Base-by-base conservation (phyloP, 2,329 filamentous ascomycete genomes). In the Aspergillus sojae region DNA sequence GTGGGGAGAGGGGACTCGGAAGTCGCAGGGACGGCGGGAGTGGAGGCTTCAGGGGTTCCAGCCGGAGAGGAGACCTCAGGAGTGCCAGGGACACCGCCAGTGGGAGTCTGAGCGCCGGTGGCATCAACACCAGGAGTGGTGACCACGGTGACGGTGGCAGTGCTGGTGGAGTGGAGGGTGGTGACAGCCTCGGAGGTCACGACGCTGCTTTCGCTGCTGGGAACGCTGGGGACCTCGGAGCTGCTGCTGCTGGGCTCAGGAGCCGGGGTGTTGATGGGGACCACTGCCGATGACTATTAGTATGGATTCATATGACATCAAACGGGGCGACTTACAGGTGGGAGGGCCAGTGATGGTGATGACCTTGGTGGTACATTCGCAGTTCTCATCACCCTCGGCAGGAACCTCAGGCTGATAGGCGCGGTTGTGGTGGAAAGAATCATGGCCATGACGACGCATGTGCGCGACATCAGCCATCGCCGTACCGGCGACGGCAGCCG, bases 361-460 rank as follows among this genome's bases (percentile, higher is more conserved):
- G 80, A 88, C 90, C 82, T 90, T 87, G 77, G 91, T 93, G 68
- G 85, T 90, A 86, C 91, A 94, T 66, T 85, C 85, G 77, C 90
- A 93, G 60, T 80, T 78, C 67, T 83, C 76, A 39, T 80, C 81
- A 26, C 52, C 21, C 32, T 23, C n/a, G n/a, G 21, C 32, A 3
- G 30, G 48, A 66, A 77, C 59, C 62, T 68, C 79, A 55, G 71
- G 67, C 59, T 69, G 52, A 63, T 70, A 43, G 63, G 71, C 72
- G 61, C 79, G 79, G 72, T 88, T 88, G 69, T 89, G 84, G 81
- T 92, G 88, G 72, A 80, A 75, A 69, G 84, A 79, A 72, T 84
- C 80, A 71, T 82, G 80, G 68, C 76, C 79, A 68, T 88, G 77
- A 83, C 48, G 48, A 34, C 82, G 72, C 81, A 84, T 70, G 82